phyloP scores from a whole-genome alignment of 164 flowering plant species.

The Sextonia rubra region DNA sequence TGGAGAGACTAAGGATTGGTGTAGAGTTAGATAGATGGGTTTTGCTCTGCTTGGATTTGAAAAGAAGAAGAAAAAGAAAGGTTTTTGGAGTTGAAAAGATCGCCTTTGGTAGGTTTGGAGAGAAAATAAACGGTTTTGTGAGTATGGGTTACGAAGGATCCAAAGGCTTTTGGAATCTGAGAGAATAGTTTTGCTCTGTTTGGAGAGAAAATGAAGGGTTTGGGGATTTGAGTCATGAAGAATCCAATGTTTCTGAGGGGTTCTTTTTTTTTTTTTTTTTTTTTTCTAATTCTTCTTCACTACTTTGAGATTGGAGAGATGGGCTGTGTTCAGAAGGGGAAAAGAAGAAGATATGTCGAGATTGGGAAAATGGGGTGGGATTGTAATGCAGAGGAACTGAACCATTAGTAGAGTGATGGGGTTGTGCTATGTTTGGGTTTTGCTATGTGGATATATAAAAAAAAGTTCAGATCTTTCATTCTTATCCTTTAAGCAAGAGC shows the following conservation, averaged over 20 bases:
- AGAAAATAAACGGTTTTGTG: neutral
- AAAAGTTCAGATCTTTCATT: too few species aligned
- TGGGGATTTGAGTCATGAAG: neutral
- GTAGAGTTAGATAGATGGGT: neutral
- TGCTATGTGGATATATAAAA: too few species aligned
- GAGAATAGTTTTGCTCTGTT: neutral
- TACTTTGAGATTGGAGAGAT: too few species aligned
- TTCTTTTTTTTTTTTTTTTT: neutral
- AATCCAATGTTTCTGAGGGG: neutral
- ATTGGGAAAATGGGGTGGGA: neutral
- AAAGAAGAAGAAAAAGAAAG: neutral
- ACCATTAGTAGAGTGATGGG: too few species aligned
- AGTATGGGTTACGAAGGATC: neutral
- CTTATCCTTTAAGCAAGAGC: too few species aligned
- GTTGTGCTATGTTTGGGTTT: neutral
- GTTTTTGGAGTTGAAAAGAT: neutral
- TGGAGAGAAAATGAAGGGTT: neutral
- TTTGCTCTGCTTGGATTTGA: neutral
- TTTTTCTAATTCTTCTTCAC: too few species aligned
- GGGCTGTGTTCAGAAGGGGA: too few species aligned
- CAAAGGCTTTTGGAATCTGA: neutral
- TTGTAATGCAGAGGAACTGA: neutral
- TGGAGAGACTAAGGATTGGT: neutral
- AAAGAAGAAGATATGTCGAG: too few species aligned
- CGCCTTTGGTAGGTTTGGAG: neutral